A percentile compares a stretch with the other conserved stretches of the same genome.
phyloP scores from a whole-genome alignment of 2,329 filamentous ascomycete species.

The Pestalotiopsis sp. region DNA sequence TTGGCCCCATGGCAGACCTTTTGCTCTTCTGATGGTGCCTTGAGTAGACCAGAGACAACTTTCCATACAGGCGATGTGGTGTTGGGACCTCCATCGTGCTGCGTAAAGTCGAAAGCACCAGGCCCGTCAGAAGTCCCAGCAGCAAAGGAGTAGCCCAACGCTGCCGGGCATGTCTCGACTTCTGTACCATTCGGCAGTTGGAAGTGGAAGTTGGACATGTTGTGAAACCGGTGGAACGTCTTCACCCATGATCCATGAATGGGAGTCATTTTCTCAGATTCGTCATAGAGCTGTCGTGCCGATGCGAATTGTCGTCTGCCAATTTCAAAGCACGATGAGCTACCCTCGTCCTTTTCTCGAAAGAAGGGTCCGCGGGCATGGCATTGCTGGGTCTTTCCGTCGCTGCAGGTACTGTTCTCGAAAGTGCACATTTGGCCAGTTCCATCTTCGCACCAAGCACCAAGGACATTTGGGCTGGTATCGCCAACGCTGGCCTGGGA shows the following conservation, averaged over 20 bases:
- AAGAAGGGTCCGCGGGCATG: slow-evolving; percentile 76
- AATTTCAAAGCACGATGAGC: slow-evolving; percentile 76
- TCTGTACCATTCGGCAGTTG: slow-evolving; percentile 70
- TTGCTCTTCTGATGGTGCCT: slow-evolving; percentile 71
- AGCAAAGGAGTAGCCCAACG: slow-evolving; percentile 89
- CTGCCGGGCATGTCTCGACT: slow-evolving; percentile 80
- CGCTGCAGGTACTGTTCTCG: slow-evolving; percentile 81
- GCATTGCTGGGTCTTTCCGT: slow-evolving; percentile 70
- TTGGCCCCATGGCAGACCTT: slow-evolving; percentile 78
- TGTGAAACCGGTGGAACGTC: slow-evolving; percentile 82
- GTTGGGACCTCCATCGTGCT: slow-evolving; percentile 75
- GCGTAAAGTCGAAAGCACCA: slow-evolving; percentile 90
- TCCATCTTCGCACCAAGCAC: slow-evolving; percentile 88
- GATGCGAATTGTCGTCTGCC: slow-evolving; percentile 69
- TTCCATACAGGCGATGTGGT: slow-evolving; percentile 74
- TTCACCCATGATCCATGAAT: slow-evolving; percentile 70
- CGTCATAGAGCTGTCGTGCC: slow-evolving; percentile 49
- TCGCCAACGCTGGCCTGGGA: slow-evolving; percentile 92
- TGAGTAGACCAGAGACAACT: slow-evolving; percentile 73
- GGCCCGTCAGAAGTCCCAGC: slow-evolving; percentile 92
- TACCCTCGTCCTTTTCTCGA: slow-evolving; percentile 68
- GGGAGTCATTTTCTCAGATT: slow-evolving; percentile 47
- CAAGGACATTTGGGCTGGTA: slow-evolving; percentile 84
- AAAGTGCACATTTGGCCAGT: slow-evolving; percentile 72
- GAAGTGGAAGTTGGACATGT: slow-evolving; percentile 80